Base-by-base conservation (phyloP, 2,329 filamentous ascomycete genomes). In the Epichloe gansuensis region DNA sequence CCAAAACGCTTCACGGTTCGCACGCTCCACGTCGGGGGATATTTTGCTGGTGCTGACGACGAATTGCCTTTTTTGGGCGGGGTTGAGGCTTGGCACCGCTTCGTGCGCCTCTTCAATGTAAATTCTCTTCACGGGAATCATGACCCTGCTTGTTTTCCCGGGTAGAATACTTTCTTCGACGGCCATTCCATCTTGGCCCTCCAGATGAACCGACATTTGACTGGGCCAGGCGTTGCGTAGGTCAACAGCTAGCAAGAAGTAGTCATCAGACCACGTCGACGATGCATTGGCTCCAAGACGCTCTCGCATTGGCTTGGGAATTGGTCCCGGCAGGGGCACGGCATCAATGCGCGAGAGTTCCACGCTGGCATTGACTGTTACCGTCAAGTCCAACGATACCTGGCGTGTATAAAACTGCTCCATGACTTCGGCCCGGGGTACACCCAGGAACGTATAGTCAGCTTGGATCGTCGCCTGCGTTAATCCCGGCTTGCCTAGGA, bases 301-400 rank as follows among this genome's bases (percentile, higher is more conserved):
- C 50, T 67, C 62, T 81, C 85, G 88, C 1, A 84, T 63, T 3
- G 75, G 70, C 34, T 64, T 66, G 1, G 85, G 84, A 50, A 93
- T 80, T 47, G 78, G 74, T 11, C 80, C 78, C 47, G 81, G 80
- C 11, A 95, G 76, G 1, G 89, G 83, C 36, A 93, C 67, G 17
- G 94, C 75, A 61, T 96, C 90, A 57, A 90, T 82, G 39, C 88
- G 78, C 36, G 83, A 77, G 9, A 96, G 73, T 61, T 96, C 89
- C 27, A 96, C 76, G 61, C 89, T 93, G 3, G 89, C 87, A 63
- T 96, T 96, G 47, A 97, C 91, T 5, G 91, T 96, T 15, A 96
- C 80, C 0, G 85, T 87, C 53, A 97, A 72, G 13, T 89, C 86
- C 31, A 95, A 74, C 17, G 84, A 83, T 15, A 95, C 76, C 63